phyloP scores from a whole-genome alignment of 2,329 filamentous ascomycete species.

The Pseudogymnoascus destructans region DNA sequence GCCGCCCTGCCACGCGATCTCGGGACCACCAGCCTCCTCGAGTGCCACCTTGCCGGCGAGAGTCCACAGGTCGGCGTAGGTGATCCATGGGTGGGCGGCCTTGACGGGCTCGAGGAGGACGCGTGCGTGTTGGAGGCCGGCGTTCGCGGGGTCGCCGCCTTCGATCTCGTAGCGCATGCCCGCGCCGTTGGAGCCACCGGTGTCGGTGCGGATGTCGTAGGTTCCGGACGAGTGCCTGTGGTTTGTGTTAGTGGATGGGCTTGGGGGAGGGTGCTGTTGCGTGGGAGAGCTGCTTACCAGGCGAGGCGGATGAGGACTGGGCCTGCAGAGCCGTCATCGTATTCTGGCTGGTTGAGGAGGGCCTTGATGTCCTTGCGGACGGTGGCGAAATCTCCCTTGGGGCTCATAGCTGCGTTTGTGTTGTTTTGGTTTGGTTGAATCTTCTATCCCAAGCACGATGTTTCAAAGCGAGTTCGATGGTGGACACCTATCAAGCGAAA shows the following conservation, averaged over 20 bases:
- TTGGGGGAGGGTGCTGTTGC: background rate
- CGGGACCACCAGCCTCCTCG: constrained; percentile 45
- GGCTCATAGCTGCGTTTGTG: background rate
- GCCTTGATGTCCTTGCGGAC: constrained; percentile 41
- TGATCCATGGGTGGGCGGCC: constrained; percentile 45
- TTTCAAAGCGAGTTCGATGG: background rate
- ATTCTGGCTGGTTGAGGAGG: constrained; percentile 45
- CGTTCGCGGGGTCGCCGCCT: constrained; percentile 51
- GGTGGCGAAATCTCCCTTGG: constrained; percentile 49
- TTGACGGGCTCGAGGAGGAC: constrained; percentile 52
- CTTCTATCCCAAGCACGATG: background rate
- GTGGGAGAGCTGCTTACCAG: constrained; percentile 33
- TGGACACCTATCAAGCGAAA: background rate
- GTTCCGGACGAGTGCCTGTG: constrained; percentile 49
- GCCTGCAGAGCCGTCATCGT: constrained; percentile 52
- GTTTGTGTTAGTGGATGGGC: constrained; percentile 3
- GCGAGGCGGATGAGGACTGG: constrained; percentile 51
- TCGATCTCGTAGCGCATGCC: constrained; percentile 54
- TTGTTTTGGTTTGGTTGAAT: background rate
- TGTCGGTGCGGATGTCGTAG: constrained; percentile 44
- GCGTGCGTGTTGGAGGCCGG: constrained; percentile 49
- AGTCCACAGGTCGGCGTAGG: constrained; percentile 54
- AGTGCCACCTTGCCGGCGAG: constrained; percentile 46
- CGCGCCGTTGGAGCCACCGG: constrained; percentile 50
- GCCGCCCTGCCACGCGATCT: constrained; percentile 42